phyloP scores from a whole-genome alignment of 192 early-diverging fungal genomes.

The Umbelopsis sp. region DNA sequence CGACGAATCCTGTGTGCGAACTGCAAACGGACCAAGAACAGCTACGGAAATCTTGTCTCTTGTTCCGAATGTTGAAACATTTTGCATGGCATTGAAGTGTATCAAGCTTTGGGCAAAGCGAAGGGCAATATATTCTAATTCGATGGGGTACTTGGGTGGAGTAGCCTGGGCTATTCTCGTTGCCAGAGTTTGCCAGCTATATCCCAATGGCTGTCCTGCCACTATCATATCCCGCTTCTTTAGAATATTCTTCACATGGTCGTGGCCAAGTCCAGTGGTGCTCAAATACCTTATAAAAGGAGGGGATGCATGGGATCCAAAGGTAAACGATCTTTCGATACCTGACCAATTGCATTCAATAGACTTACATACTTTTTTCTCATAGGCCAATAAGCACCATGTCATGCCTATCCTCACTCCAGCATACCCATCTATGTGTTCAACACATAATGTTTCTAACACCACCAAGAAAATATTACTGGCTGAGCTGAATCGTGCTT shows the following conservation, averaged over 20 bases:
- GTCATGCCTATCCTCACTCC: constrained; percentile 76
- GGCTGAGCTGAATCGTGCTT: constrained; percentile 36
- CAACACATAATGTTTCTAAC: constrained; percentile 68
- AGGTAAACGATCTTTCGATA: constrained; percentile 30
- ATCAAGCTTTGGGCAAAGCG: constrained; percentile 73
- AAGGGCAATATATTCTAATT: constrained; percentile 68
- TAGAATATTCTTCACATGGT: constrained; percentile 57
- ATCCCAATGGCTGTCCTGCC: constrained; percentile 63
- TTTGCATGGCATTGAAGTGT: constrained; percentile 60
- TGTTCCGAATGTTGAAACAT: constrained; percentile 65
- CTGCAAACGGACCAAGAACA: constrained; percentile 82
- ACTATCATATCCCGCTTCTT: constrained; percentile 70
- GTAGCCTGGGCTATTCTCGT: constrained; percentile 75
- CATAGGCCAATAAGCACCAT: constrained; percentile 48
- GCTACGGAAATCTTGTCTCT: constrained; percentile 65
- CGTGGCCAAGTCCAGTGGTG: constrained; percentile 70
- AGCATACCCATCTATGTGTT: constrained; percentile 71
- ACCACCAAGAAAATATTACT: constrained; percentile 57
- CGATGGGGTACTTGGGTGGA: constrained; percentile 73
- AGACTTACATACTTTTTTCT: too few relatives aligned
- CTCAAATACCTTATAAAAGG: constrained; percentile 62
- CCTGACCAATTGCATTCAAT: background rate
- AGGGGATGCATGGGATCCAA: constrained; percentile 66
- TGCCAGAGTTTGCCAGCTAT: constrained; percentile 71
- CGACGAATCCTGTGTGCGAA: constrained; percentile 79